Base-by-base conservation (phyloP, 2,329 filamentous ascomycete species). In the Exophiala phaeomuriformis region DNA sequence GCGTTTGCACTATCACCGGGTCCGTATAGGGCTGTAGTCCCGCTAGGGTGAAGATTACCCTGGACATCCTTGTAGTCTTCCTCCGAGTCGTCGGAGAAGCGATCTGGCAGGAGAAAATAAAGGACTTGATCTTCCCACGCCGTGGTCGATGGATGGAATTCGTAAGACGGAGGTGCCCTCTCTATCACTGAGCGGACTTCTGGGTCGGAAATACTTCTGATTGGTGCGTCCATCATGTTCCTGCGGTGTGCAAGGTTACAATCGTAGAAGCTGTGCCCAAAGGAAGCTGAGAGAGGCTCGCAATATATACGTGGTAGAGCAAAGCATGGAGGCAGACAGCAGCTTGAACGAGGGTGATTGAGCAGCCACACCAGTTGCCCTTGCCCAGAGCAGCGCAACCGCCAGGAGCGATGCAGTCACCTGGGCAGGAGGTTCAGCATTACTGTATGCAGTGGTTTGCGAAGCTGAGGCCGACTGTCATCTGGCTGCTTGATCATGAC, bases 91-190 rank as follows among this genome's bases (percentile, higher is more conserved):
- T 54, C 40, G 9, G 47, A 49, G 28, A 54, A 54, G 40, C 52
- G 52, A 35, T 55, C 52, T 2, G 58, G 58, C 9, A 61, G 52
- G 39, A 63, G 56, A 39, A 46, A 58, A 42, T 62, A 63, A 10
- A 54, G 52, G 36, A 54, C 10, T 28, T 54, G 47, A 28, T 54
- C 52, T 7, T 50, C 47, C 52, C 52, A 54, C 2, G 32, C 52
- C 9, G 30, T 9, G 9, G 52, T 46, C 1, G 52, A 54, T 3
- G 47, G 52, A 45, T 54, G 52, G 40, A 50, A 54, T 30, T 6
- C 33, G 3, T 45, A 19, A 28, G 44, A 40, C 6, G 51, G 51
- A 27, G 51, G 51, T 2, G 30, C 45, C 6, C 44, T 48, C n/a
- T 36, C 45, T 35, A 53, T 40, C 7, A 47, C 39, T 5, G 51